Percentiles rank a stretch among this genome's conserved stretches.
phyloP scores from a whole-genome alignment of 257 asterid species.

The Solanum bukasovii region DNA sequence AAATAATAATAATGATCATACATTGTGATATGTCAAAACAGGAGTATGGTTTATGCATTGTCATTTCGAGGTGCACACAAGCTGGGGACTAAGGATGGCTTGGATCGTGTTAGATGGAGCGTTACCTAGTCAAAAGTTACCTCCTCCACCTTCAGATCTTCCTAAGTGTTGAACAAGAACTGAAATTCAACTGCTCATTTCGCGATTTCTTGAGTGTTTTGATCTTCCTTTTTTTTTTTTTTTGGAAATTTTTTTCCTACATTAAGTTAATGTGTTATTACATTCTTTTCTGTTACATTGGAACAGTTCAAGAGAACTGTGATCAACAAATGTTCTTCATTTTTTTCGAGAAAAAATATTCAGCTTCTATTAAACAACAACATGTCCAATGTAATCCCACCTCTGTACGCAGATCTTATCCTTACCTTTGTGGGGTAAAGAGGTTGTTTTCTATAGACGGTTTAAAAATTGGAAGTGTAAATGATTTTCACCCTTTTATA shows the following conservation, averaged over 20 bases:
- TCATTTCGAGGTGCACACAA: slow-evolving; percentile 55
- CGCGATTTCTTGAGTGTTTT: background rate
- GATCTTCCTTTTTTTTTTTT: background rate
- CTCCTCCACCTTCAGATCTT: slow-evolving; percentile 67
- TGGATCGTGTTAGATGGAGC: slow-evolving; percentile 52
- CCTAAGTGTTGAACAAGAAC: slow-evolving; percentile 39
- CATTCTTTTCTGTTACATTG: background rate
- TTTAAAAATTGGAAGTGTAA: background rate
- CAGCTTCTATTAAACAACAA: background rate
- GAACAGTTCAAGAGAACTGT: background rate
- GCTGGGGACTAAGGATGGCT: slow-evolving; percentile 71
- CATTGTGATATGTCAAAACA: slow-evolving; percentile 1
- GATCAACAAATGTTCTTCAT: background rate
- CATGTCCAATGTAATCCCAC: background rate
- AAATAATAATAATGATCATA: background rate
- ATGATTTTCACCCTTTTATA: background rate
- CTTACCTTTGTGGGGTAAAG: background rate
- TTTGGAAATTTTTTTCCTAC: background rate
- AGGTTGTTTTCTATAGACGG: background rate
- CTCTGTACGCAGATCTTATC: background rate
- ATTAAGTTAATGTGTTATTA: background rate
- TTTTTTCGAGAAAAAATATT: background rate
- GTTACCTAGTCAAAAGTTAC: slow-evolving; percentile 38
- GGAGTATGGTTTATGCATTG: slow-evolving; percentile 79
- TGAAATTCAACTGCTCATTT: background rate